phyloP scores from a whole-genome alignment of 2,329 filamentous ascomycete genomes.

The Cercospora nicotianae region DNA sequence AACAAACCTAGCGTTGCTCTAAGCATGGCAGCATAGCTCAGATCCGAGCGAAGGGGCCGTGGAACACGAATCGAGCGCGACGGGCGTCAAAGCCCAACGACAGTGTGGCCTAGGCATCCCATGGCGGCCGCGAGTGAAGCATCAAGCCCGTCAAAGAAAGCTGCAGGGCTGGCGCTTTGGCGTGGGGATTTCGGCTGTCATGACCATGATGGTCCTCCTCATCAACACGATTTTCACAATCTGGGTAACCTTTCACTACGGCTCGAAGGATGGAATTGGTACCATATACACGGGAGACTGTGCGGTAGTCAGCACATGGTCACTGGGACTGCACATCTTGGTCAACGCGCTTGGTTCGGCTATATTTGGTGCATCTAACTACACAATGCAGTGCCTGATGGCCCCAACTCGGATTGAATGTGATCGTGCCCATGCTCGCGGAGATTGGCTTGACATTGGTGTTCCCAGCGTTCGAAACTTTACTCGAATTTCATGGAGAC shows the following conservation, averaged over 20 bases:
- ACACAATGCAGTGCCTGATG: slow-evolving; percentile 54
- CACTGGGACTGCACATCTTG: slow-evolving; percentile 42
- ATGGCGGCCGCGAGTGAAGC: background rate
- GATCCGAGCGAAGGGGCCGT: too few species aligned
- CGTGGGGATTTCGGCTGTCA: background rate
- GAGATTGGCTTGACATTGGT: slow-evolving; percentile 50
- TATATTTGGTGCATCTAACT: slow-evolving; percentile 52
- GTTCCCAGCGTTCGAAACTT: slow-evolving; percentile 46
- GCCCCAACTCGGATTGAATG: slow-evolving; percentile 53
- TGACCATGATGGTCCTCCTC: background rate
- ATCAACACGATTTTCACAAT: background rate
- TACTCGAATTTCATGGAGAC: slow-evolving; percentile 25
- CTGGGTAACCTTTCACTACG: too few species aligned
- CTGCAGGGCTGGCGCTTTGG: slow-evolving; percentile 5
- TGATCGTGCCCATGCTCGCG: slow-evolving; percentile 48
- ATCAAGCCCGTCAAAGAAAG: background rate
- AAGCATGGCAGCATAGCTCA: too few species aligned
- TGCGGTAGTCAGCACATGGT: slow-evolving; percentile 16
- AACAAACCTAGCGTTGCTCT: too few species aligned
- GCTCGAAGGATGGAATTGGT: too few species aligned
- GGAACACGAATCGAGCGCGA: too few species aligned
- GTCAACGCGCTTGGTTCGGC: slow-evolving; percentile 52
- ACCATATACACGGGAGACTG: slow-evolving; percentile 31
- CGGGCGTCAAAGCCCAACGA: too few species aligned
- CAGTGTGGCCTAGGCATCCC: too few species aligned